These are phyloP conservation scores for Globisporangium splendens DNA, from an alignment of 352 stramenopile species.

Conservation along the genomic window DNA sequence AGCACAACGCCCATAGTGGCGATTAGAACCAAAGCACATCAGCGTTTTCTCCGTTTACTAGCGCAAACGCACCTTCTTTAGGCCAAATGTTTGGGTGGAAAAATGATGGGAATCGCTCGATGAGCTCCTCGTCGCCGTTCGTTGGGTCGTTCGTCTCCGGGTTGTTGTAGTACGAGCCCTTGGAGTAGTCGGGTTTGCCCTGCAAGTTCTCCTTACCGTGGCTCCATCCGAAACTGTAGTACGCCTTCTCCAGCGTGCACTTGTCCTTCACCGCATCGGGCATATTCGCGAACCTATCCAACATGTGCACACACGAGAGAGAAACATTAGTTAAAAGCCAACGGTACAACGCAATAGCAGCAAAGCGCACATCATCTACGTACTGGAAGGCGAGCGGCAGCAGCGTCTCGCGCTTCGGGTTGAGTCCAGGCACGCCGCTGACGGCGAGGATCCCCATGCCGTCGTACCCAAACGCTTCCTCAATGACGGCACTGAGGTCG, in stretches of 20 bases:
- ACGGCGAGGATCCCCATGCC: slow-evolving; percentile 90
- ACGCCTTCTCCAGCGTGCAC: slow-evolving; percentile 81
- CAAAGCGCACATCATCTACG: slow-evolving; percentile 14
- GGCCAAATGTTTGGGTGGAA: slow-evolving; percentile 95
- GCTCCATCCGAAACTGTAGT: slow-evolving; percentile 96
- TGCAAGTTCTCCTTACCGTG: slow-evolving; percentile 95
- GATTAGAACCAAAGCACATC: slow-evolving; percentile 16
- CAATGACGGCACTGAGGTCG: slow-evolving; percentile 48
- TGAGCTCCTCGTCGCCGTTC: slow-evolving; percentile 67
- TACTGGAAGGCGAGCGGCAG: slow-evolving; percentile 84
- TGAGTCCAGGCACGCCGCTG: slow-evolving; percentile 79
- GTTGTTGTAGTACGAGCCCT: slow-evolving; percentile 98
- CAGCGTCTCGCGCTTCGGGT: slow-evolving; percentile 61
- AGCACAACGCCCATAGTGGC: background rate
- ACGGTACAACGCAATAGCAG: too few species aligned
- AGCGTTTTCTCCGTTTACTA: background rate
- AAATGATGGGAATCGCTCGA: slow-evolving; percentile 86
- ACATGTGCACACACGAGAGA: background rate
- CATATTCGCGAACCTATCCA: slow-evolving; percentile 65
- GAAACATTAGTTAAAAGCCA: too few species aligned
- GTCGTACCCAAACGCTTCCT: slow-evolving; percentile 86
- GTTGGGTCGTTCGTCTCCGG: slow-evolving; percentile 87
- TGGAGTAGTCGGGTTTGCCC: slow-evolving; percentile 91
- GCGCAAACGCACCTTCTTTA: slow-evolving; percentile 14
- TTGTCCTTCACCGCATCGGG: slow-evolving; percentile 68